Evolutionary conservation across 2,329 filamentous ascomycete species (phyloP), one percentile per base, ranked within the genome.

Genomic region (Sporothrix humicola): DNA sequence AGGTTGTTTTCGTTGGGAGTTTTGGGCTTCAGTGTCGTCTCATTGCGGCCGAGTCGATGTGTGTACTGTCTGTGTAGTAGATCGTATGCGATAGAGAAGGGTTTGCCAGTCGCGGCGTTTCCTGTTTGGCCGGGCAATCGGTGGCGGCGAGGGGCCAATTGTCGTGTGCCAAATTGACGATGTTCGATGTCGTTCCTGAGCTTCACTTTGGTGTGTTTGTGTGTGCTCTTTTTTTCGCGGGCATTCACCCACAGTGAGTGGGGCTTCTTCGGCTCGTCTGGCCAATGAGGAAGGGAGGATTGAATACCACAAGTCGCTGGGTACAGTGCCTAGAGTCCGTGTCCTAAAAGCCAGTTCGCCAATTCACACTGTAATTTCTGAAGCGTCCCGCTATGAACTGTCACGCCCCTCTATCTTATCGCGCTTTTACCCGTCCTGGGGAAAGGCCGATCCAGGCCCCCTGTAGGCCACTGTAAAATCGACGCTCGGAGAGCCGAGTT

Each of bases 401-500:
- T 7, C 7, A 37, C 52, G 65, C 26, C 46, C 42, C 48, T 68
- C 48, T 52, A 58, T 58, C 71, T 58, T 68, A 66, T 68, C 61
- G 59, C 13, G 15, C 66, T 54, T 37, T 56, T 44, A 52, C 54
- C 56, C 71, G 46, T 10, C 65, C 37, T 59, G 50, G 71, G 71
- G 50, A 48, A 48, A 52, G 20, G 48, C 71, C 71, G 71, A 58
- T 68, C 50, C 71, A 72, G 59, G 70, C 71, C 61, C 23, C 65
- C 58, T 37, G 48, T n/a, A 37, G 20, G 20, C 59, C 71, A 68
- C 71, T 68, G 61, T 56, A 68, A 52, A 37, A 68, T 52, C 20
- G 31, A 63, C 13, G 15, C 48, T 68, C 31, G 52, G 50, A 48
- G 50, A 23, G 59, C 46, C 56, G 58, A 52, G 17, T 37, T 61